A percentile compares a stretch with the other conserved stretches of the same genome.
phyloP scores from a whole-genome alignment of 1,284 basidiomycete species.

The Malassezia pachydermatis region DNA sequence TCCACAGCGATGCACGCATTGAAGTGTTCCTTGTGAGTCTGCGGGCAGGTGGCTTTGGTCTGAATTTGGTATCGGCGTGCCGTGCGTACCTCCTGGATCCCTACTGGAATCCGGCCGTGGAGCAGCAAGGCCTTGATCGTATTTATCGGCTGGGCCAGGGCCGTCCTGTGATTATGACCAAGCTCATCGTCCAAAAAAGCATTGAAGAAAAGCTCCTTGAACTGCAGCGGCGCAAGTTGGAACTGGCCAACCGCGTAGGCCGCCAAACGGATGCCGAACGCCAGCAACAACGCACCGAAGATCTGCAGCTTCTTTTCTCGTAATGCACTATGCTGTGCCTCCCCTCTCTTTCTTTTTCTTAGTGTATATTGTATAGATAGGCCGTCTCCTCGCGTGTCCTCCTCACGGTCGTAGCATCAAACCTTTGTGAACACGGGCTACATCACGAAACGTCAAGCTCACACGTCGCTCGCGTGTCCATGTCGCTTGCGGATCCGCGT shows the following conservation, averaged over 20 bases:
- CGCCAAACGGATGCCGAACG: constrained; percentile 19
- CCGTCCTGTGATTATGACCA: constrained; percentile 40
- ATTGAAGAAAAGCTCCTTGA: constrained; percentile 46
- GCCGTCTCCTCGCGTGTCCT: neutral
- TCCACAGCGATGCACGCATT: constrained; percentile 29
- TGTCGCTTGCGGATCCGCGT: constrained; percentile 7
- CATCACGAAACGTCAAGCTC: constrained; percentile 78
- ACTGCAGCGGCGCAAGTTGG: constrained; percentile 40
- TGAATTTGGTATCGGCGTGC: constrained; percentile 58
- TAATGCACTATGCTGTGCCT: constrained; percentile 10
- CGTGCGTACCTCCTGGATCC: constrained; percentile 90
- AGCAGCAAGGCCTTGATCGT: constrained; percentile 50
- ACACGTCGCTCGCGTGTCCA: constrained; percentile 59
- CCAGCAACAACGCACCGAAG: constrained; percentile 27
- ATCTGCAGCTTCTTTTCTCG: constrained; percentile 31
- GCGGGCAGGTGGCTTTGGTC: constrained; percentile 50
- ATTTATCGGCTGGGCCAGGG: constrained; percentile 42
- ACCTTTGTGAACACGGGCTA: constrained; percentile 45
- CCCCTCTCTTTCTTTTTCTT: neutral
- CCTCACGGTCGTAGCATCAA: neutral
- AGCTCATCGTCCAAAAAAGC: constrained; percentile 40
- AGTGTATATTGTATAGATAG: neutral
- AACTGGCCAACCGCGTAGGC: constrained; percentile 42
- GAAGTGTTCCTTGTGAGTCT: constrained; percentile 43
- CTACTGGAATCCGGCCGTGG: constrained; percentile 94